These are phyloP conservation scores for Fraxinus sp. DNA, from an alignment of 305 asterid genomes.

Conservation along the genomic window DNA sequence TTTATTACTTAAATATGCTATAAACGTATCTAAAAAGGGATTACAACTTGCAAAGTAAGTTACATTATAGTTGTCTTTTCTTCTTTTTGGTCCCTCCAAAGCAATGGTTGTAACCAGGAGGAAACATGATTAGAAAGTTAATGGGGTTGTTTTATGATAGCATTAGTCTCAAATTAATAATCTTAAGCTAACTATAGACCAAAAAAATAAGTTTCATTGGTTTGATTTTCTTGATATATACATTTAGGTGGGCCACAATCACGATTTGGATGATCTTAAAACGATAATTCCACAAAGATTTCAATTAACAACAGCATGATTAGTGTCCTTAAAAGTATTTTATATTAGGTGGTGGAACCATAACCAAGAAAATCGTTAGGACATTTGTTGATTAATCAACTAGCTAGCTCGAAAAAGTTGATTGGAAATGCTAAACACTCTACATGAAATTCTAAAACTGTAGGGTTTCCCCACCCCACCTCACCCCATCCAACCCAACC, in stretches of 20 bases:
- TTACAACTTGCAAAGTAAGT: slow-evolving; percentile 61
- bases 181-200: slow-evolving; percentile 35
- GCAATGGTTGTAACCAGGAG: slow-evolving; percentile 58
- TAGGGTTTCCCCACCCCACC: background rate
- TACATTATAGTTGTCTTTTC: slow-evolving; percentile 38
- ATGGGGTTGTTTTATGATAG: slow-evolving; percentile 29
- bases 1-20: slow-evolving; percentile 39
- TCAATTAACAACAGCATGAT: slow-evolving; percentile 75
- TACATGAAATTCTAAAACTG: slow-evolving; percentile 6
- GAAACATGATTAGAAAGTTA: slow-evolving; percentile 61
- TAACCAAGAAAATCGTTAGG: slow-evolving; percentile 21
- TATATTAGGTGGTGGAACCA: slow-evolving; percentile 66
- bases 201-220: slow-evolving; percentile 39
- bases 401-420: slow-evolving; percentile 36
- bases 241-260: slow-evolving; percentile 56
- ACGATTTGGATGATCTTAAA: slow-evolving; percentile 75
- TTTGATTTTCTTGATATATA: slow-evolving; percentile 54
- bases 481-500: too few relatives aligned
- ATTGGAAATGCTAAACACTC: slow-evolving; percentile 36
- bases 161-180: slow-evolving; percentile 41
- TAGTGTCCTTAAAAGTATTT: slow-evolving; percentile 45
- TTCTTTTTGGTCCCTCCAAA: slow-evolving; percentile 58
- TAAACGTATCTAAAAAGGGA: slow-evolving; percentile 51
- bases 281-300: slow-evolving; percentile 61
- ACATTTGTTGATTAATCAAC: slow-evolving; percentile 49